A percentile compares a stretch with the other conserved stretches of the same genome.
These are phyloP conservation scores for Lactuca saligna DNA, from an alignment of 129 eudicot species.

Conservation along the genomic window DNA sequence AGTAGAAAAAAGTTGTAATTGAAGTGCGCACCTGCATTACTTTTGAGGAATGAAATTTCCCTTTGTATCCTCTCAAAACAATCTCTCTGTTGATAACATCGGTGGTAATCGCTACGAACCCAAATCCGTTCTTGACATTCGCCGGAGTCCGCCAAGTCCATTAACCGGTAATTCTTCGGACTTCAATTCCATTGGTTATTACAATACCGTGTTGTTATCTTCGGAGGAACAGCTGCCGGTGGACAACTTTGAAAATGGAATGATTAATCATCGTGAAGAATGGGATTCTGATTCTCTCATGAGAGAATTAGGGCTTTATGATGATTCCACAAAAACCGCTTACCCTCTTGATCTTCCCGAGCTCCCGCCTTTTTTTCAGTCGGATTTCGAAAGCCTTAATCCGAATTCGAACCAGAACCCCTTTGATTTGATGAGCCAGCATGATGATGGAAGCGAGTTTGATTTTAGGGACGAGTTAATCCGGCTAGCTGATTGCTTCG, in stretches of 20 bases:
- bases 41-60: conserved; percentile 75
- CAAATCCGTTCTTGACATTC: conserved; percentile 82
- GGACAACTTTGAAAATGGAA: conserved; percentile 45
- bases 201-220: not conserved
- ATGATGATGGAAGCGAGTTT: conserved; percentile 31
- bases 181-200: conserved; percentile 9
- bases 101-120: conserved; percentile 61
- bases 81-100: conserved; percentile 18
- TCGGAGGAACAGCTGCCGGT: conserved; percentile 31
- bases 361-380: conserved; percentile 44
- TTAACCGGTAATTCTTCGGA: conserved; percentile 30
- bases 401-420: conserved; percentile 24
- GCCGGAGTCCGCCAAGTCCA: conserved; percentile 69
- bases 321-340: conserved; percentile 29
- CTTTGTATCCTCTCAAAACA: conserved; percentile 45
- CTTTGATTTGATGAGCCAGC: conserved; percentile 34
- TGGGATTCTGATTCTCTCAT: conserved; percentile 72
- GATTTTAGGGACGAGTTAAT: conserved; percentile 67
- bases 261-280: conserved; percentile 59
- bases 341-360: conserved; percentile 44
- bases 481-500: conserved; percentile 68
- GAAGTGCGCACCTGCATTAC: conserved; percentile 17
- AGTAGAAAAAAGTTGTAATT: not conserved
- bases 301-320: conserved; percentile 33
- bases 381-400: conserved; percentile 36